phyloP scores from a whole-genome alignment of 2,329 filamentous ascomycete species.

The Ophiosphaerella korrae region DNA sequence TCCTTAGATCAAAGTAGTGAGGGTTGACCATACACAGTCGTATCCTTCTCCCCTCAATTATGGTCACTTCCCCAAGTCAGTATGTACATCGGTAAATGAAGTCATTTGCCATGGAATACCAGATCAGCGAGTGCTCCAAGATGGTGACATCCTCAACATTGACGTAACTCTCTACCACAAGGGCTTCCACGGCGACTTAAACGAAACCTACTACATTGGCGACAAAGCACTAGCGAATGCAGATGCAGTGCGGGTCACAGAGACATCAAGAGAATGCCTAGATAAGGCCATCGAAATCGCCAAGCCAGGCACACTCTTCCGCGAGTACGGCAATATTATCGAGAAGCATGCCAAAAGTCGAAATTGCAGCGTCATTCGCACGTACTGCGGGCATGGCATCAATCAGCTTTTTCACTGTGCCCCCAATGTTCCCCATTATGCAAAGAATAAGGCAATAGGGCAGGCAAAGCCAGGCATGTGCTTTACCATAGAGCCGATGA shows the following conservation, averaged over 20 bases:
- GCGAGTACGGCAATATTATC: constrained; percentile 91
- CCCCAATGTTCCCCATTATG: constrained; percentile 95
- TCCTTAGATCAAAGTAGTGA: too few relatives aligned
- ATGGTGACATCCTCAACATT: constrained; percentile 97
- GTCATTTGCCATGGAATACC: constrained; percentile 99
- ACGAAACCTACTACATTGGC: constrained; percentile 98
- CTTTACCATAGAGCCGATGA: constrained; percentile 99
- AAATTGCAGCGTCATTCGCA: constrained; percentile 88
- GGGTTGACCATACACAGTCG: constrained; percentile 62
- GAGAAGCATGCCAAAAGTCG: constrained; percentile 90
- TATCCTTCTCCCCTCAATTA: constrained; percentile 97
- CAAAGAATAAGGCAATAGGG: constrained; percentile 96
- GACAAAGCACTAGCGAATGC: constrained; percentile 82
- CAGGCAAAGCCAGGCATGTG: constrained; percentile 96
- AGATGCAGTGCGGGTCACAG: constrained; percentile 87
- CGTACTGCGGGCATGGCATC: constrained; percentile 95
- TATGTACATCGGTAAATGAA: constrained; percentile 95
- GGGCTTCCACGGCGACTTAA: constrained; percentile 94
- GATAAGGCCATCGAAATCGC: constrained; percentile 90
- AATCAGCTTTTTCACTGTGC: constrained; percentile 92
- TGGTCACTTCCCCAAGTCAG: constrained; percentile 94
- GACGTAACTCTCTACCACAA: constrained; percentile 94
- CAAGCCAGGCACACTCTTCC: constrained; percentile 90
- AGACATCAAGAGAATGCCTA: constrained; percentile 85
- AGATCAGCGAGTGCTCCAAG: constrained; percentile 81